A percentile compares a stretch with the other conserved stretches of the same genome.
Conservation (phyloP, 768 basidiomycete species). For the Fomitopsis pulvina region DNA sequence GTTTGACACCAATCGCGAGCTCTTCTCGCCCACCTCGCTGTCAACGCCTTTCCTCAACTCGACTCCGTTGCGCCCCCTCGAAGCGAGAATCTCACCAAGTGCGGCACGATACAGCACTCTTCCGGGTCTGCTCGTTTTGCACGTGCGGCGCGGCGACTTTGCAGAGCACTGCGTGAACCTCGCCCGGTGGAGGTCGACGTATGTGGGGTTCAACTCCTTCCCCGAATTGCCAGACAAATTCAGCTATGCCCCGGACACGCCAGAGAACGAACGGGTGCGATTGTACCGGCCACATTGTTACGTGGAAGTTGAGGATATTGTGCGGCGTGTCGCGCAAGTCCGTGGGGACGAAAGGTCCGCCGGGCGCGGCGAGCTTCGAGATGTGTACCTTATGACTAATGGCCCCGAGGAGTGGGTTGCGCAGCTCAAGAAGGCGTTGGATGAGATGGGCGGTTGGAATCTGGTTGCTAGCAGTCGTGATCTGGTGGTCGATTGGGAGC, state of each 20-base stretch:
- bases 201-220: slow-evolving; percentile 48
- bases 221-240: slow-evolving; percentile 44
- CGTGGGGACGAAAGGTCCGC: slow-evolving; percentile 9
- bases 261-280: slow-evolving; percentile 11
- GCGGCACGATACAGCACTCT: slow-evolving; percentile 23
- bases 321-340: slow-evolving; percentile 30
- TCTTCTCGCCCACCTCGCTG: slow-evolving; percentile 8
- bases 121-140: slow-evolving; percentile 48
- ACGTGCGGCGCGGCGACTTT: slow-evolving; percentile 54
- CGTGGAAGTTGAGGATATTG: slow-evolving; percentile 43
- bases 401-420: slow-evolving; percentile 43
- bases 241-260: slow-evolving; percentile 16
- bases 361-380: slow-evolving; percentile 27
- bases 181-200: slow-evolving; percentile 31
- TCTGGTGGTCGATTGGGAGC: slow-evolving; percentile 44
- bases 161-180: slow-evolving; percentile 39
- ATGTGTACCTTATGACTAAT: slow-evolving; percentile 63
- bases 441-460: slow-evolving; percentile 34
- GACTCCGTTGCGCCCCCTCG: slow-evolving; percentile 4
- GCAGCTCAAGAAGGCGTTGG: slow-evolving; percentile 38
- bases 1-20: slow-evolving; percentile 16
- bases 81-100: slow-evolving; percentile 5
- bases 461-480: slow-evolving; percentile 50
- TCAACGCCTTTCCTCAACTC: not conserved
- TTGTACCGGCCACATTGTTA: slow-evolving; percentile 43